Base-by-base conservation (phyloP, 2,329 filamentous ascomycete species). In the Colletotrichum sp. region DNA sequence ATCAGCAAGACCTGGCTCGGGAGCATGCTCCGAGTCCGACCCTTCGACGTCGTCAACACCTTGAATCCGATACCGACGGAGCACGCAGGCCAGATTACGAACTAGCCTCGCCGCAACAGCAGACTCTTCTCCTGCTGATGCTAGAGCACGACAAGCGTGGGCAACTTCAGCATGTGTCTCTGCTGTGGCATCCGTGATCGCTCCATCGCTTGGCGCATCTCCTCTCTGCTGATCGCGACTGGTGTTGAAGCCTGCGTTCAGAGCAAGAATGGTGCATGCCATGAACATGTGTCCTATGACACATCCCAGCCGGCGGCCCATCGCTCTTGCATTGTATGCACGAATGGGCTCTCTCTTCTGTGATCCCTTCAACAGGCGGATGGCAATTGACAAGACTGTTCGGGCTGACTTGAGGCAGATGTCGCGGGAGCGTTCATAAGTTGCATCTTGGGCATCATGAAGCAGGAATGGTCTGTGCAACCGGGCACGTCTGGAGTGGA, bases 391-490 rank as follows among this genome's bases (percentile, higher is more conserved):
- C 6, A 82, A 77, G 1, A 80, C 80, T 8, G 30, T 77, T 11
- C 79, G 79, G 4, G 81, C 81, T 3, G 81, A 82, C 28, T 68
- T 28, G 1, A 82, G 60, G n/a, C 81, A 82, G 13, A 78, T 75
- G 2, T 71, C 64, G 6, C 71, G 72, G 16, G 79, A 77, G 16
- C 39, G 69, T 19, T 71, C 60, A 16, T 80, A 76, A 1, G 74
- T 25, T 2, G 61, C 34, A 8, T 67, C 32, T 8, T 36, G 30
- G 1, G 66, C 71, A n/a, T 79, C 71, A 16, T 75, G 74, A 16
- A 81, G 73, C 5, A 82, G 73, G 59, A 82, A 83, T 3, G 81
- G 81, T 4, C 81, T 78, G 19, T 81, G 80, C 2, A 82, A 60
- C 8, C 80, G 78, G 1, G 81, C 81, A 13, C 80, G 78, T 15